Evolutionary conservation across 2,329 filamentous ascomycete genomes (phyloP), one percentile per base, ranked within the genome.

Genomic region (Cyanodermella asteris): DNA sequence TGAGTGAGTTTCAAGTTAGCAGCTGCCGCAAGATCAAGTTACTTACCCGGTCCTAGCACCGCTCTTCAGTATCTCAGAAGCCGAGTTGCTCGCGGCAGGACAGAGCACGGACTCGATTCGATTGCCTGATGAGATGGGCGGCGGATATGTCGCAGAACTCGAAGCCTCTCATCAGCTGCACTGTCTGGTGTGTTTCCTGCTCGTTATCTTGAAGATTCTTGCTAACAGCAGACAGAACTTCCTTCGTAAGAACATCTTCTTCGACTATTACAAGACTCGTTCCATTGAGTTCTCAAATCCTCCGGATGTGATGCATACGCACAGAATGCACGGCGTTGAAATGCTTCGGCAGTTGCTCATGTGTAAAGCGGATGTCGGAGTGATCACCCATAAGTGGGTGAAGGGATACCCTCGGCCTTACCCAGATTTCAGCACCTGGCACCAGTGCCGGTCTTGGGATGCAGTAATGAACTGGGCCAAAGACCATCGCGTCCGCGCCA

Each of bases 311-410:
- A n/a, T n/a, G n/a, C n/a, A n/a, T n/a, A n/a, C n/a, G n/a, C n/a
- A n/a, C n/a, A n/a, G n/a, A n/a, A n/a, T n/a, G n/a, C 32, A 34
- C 22, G 34, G 30, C 20, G 25, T 32, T 15, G 32, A 35, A 20
- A 31, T 26, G 6, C 26, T 35, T 3, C 32, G 33, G 7, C 32
- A 35, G 24, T 25, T 25, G 8, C 13, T 34, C 13, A 30, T 32
- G 21, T 35, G 32, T 13, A 23, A 35, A 23, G 28, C 28, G 15
- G 33, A 35, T 22, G 12, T 31, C 2, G 28, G 32, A 5, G n/a
- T 30, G 3, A 22, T 30, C 9, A 31, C 32, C 11, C 33, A 34
- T 30, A 29, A 33, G 12, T 31, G 23, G 16, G 29, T 32, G 20
- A 26, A 21, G 3, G 25, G 21, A 19, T 23, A 24, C 15, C 29